These are phyloP conservation scores for Blastomyces gilchristii DNA, from an alignment of 2,329 filamentous ascomycete genomes.

Conservation along the genomic window DNA sequence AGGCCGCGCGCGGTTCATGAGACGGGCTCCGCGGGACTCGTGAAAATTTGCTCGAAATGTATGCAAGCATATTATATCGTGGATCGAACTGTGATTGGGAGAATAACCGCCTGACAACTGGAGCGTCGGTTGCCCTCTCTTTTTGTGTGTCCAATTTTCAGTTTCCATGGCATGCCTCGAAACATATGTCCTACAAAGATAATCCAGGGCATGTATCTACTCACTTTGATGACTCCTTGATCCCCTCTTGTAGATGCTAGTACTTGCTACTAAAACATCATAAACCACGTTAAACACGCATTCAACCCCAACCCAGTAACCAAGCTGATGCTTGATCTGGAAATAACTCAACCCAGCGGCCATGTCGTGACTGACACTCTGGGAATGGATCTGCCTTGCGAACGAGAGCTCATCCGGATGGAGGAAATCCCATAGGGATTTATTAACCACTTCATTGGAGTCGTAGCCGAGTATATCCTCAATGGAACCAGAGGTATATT, in stretches of 20 bases:
- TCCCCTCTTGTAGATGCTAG: constrained; percentile 61
- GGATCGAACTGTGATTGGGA: constrained; percentile 72
- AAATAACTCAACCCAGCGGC: constrained; percentile 76
- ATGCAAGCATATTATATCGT: constrained; percentile 80
- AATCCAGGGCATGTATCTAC: constrained; percentile 23
- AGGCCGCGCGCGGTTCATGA: constrained; percentile 69
- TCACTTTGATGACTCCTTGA: constrained; percentile 64
- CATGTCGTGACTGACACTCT: constrained; percentile 68
- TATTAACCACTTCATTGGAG: constrained; percentile 63
- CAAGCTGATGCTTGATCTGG: constrained; percentile 56
- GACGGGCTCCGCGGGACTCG: constrained; percentile 43
- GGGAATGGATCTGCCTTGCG: constrained; percentile 60
- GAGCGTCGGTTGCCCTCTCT: constrained; percentile 70
- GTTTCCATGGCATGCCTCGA: background rate
- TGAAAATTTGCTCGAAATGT: constrained; percentile 68
- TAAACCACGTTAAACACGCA: constrained; percentile 85
- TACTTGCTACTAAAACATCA: constrained; percentile 77
- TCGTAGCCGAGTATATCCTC: constrained; percentile 72
- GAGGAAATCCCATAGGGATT: constrained; percentile 77
- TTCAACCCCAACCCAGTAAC: constrained; percentile 68
- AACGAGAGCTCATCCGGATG: constrained; percentile 70
- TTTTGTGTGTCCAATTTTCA: constrained; percentile 3
- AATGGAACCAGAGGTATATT: constrained; percentile 76
- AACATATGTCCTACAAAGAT: background rate
- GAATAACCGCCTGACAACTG: constrained; percentile 67